Evolutionary conservation across 2,329 filamentous ascomycete species (phyloP), one percentile per base, ranked within the genome.

Genomic region (Monosporascus cannonballus): DNA sequence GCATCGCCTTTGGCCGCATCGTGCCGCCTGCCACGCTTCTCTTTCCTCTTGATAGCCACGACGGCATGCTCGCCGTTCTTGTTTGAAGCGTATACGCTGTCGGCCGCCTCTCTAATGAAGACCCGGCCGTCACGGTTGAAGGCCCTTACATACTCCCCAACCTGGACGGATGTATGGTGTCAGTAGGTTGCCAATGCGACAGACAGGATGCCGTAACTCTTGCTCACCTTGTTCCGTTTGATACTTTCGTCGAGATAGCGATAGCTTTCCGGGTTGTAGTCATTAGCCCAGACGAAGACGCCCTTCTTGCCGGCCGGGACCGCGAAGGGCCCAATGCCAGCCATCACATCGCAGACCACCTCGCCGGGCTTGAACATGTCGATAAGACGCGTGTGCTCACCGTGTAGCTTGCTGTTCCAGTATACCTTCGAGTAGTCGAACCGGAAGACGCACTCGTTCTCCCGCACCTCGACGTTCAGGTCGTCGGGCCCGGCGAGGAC

Each of bases 401-500:
- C 89, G 64, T 95, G 87, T 15, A 99, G 81, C 60, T 93, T 85
- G 64, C 85, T 91, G 72, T 99, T 99, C 93, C 93, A 99, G 77
- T 99, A 99, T 4, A 99, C 94, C 62, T 95, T 95, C 56, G 88
- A 83, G 70, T 96, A 99, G 74, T 99, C 89, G 70, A 99, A 97
- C 52, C 79, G 78, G 74, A 96, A 99, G n/a, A 79, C 75, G 73
- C 94, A 97, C 55, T 84, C 82, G 62, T 89, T 87, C 72, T 96
- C 91, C 58, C 81, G 83, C 50, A 94, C 80, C 57, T 89, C 83
- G 51, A 99, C 94, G 50, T 92, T 84, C 69, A 96, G 76, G 64
- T 97, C 86, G 61, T 90, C 83, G 1, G 64, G 80, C 0, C 94
- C 94, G 2, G 85, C 85, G 1, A 99, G 81, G 15, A 97, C 81